Percentiles rank a stretch among this genome's conserved stretches.
phyloP scores from a whole-genome alignment of 345 rosid genomes.

The Pistacia atlantica region DNA sequence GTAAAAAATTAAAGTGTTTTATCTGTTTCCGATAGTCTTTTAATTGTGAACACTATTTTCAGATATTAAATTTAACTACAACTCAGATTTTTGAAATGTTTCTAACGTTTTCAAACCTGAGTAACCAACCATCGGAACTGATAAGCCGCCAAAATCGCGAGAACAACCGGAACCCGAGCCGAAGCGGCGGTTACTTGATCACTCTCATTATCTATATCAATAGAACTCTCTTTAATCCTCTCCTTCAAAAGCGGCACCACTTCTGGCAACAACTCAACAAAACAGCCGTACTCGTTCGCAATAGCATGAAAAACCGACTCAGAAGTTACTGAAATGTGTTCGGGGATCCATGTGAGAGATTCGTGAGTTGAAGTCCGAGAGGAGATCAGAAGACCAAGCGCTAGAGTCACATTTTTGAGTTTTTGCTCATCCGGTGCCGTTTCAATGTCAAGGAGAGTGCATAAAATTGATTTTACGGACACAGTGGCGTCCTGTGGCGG shows the following conservation, averaged over 20 bases:
- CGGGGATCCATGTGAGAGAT: slow-evolving; percentile 74
- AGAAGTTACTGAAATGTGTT: slow-evolving; percentile 31
- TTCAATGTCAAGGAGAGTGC: slow-evolving; percentile 44
- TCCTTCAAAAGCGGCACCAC: slow-evolving; percentile 61
- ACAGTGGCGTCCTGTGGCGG: slow-evolving; percentile 48
- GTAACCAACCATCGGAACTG: slow-evolving; percentile 88
- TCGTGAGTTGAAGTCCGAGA: slow-evolving; percentile 57
- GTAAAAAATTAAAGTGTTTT: too few relatives aligned
- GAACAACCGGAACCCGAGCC: slow-evolving; percentile 69
- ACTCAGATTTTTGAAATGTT: too few relatives aligned
- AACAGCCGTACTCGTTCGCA: slow-evolving; percentile 35
- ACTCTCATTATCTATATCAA: slow-evolving; percentile 49
- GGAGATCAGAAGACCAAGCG: slow-evolving; percentile 65
- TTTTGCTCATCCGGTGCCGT: slow-evolving; percentile 15
- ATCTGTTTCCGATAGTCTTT: too few relatives aligned
- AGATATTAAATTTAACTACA: too few relatives aligned
- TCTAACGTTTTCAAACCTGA: slow-evolving; percentile 49
- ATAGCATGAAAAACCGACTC: slow-evolving; percentile 42
- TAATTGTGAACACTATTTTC: too few relatives aligned
- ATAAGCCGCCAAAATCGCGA: slow-evolving; percentile 63
- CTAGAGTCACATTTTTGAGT: slow-evolving; percentile 57
- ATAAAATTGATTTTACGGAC: slow-evolving; percentile 47
- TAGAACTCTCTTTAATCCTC: slow-evolving; percentile 63
- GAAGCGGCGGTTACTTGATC: slow-evolving; percentile 64
- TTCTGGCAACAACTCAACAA: slow-evolving; percentile 54